Base-by-base conservation (phyloP, 2,329 filamentous ascomycete species). In the Aureobasidium sp. region DNA sequence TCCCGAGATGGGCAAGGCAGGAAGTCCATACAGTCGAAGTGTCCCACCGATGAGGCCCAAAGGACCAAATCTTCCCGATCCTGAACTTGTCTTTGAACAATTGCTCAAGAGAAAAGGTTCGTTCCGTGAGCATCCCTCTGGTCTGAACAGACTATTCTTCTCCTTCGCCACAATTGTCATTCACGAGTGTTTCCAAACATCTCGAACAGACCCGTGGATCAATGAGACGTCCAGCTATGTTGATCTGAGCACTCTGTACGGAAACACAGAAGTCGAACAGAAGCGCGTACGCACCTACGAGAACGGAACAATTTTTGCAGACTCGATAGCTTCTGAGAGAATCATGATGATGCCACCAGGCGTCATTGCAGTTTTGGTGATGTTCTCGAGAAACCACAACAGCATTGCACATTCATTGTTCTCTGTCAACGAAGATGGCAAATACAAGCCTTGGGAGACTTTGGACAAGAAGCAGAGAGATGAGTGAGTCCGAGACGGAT, bases 1-100 rank as follows among this genome's bases (percentile, higher is more conserved):
- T 44, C 79, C 80, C 1, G 77, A 82, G 57, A 78, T 82, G 73
- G 81, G 81, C 65, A 81, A 81, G 66, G 80, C 81, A 15, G 79
- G 80, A 6, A 74, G 76, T 2, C 76, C 77, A 2, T 80, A 80
- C 67, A 69, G 71, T 20, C 72, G 78, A 61, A 79, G 70, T 56
- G 78, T 80, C 10, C 77, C 77, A 20, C 77, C 78, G 0, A 66
- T 73, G 64, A 78, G 79, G 66, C 73, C 78, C 5, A 81, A 82
- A 68, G 79, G 79, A n/a, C 74, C 73, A n/a, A 77, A 76, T 67
- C 69, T 80, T 20, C 78, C 78, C 44, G 78, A 80, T 64, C 73
- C 75, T n/a, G 78, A 79, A 66, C 73, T 78, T 17, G 77, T 80
- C 29, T 80, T 73, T 56, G 78, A 80, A 63, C 70, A 75, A 52